Evolutionary conservation across 129 eudicot species (phyloP), one percentile per base, ranked within the genome.

Genomic region (Lactuca sativa): DNA sequence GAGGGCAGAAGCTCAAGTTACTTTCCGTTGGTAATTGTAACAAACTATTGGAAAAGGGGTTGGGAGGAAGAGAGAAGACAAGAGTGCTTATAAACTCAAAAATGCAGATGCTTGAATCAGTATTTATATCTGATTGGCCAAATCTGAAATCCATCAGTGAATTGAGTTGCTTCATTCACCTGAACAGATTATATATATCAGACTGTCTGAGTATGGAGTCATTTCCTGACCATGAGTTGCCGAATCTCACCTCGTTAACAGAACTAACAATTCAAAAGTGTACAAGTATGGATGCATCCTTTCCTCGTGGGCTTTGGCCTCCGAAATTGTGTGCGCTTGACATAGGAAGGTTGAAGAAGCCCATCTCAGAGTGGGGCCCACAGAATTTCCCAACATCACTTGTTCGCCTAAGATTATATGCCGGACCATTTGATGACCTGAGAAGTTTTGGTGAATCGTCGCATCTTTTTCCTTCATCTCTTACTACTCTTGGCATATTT

Each of bases 291-390:
- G 69, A 67, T 62, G 56, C 43, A 41, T 67, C n/a, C 18, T 75
- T 66, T 67, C 74, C 80, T 49, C 67, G 59, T 60, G 74, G 80
- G 53, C 4, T 53, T 59, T 75, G 73, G 80, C 80, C 80, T 66
- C 74, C 74, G 2, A 67, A 75, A 9, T 38, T 75, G 60, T 8
- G 6, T 44, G 16, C 33, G 6, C 56, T 76, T 25, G 2, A 2
- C 11, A 70, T 58, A 41, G 66, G 74, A 40, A 2, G 49, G 33
- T 58, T 70, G 66, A 43, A 58, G 44, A 70, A 43, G 56, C 33
- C 74, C 6, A 43, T 70, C 44, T 44, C 44, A 10, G 64, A 70
- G 10, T 58, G 66, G 75, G 66, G 48, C 65, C 66, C 15, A 30
- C 66, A 70, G 64, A 58, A 70, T 70, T 70, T 58, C 58, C 75